Evolutionary conservation across 768 basidiomycete species (phyloP).

Genomic region (Boletus rubropictus): DNA sequence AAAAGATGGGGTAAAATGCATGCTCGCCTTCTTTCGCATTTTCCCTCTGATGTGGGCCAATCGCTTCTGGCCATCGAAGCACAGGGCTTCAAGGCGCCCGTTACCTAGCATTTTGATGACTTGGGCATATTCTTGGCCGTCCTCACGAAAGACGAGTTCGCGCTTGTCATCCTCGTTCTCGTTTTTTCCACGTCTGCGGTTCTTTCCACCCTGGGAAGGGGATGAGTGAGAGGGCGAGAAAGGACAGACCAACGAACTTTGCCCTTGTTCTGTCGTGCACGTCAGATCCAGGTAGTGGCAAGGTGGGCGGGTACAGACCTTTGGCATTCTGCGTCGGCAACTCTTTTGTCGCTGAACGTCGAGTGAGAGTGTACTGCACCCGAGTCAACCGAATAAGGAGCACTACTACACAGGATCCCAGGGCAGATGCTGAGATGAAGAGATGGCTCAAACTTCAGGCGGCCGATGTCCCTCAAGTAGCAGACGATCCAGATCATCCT

Average conservation of each 20-base stretch:
- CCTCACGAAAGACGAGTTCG: conserved; percentile 96
- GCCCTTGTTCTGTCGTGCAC: conserved; percentile 23
- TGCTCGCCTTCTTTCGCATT: conserved; percentile 94
- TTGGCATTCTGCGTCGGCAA: conserved; percentile 17
- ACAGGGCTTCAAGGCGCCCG: conserved; percentile 90
- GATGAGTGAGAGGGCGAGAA: not conserved
- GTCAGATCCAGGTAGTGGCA: not conserved
- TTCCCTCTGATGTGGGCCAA: conserved; percentile 97
- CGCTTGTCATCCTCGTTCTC: conserved; percentile 99
- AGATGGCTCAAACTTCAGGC: no score
- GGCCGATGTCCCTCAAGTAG: no score
- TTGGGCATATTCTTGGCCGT: conserved; percentile 98
- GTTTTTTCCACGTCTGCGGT: conserved; percentile 99
- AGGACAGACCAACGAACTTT: conserved; percentile 15
- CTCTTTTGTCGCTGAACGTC: not conserved
- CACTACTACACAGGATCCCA: no score
- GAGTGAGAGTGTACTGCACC: no score
- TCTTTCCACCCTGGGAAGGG: conserved; percentile 84
- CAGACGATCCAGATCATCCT: no score
- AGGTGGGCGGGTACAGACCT: conserved; percentile 9
- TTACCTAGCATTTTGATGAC: conserved; percentile 99
- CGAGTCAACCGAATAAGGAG: no score
- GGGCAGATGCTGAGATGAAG: no score
- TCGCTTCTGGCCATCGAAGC: conserved; percentile 98
- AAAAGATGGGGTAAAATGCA: not conserved